phyloP scores from a whole-genome alignment of 345 rosid genomes.

The Laguncularia racemosa region DNA sequence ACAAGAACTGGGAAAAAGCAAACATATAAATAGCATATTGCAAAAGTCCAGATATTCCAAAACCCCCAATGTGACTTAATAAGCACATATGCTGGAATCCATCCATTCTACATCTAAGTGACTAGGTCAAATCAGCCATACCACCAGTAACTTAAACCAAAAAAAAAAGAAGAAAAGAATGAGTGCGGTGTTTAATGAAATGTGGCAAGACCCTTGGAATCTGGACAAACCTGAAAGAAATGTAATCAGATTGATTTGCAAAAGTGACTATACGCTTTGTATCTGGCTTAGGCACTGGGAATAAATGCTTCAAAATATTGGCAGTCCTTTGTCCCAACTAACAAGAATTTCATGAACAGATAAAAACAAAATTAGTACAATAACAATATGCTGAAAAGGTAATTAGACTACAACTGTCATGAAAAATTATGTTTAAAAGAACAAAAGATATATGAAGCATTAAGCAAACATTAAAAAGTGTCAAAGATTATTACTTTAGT shows the following conservation, averaged over 20 bases:
- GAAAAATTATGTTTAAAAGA: no score
- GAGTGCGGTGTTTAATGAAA: background rate
- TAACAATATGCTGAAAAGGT: background rate
- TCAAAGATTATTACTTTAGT: constrained; percentile 39
- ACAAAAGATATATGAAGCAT: no score
- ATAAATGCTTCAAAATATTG: constrained; percentile 76
- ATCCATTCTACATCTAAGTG: no score
- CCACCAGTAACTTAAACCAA: no score
- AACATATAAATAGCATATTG: no score
- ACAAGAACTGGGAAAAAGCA: no score
- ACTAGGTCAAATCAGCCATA: no score
- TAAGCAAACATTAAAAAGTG: no score
- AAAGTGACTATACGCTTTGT: constrained; percentile 75
- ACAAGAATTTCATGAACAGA: constrained; percentile 3
- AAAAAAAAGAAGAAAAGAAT: no score
- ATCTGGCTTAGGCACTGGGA: constrained; percentile 83
- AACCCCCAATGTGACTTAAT: no score
- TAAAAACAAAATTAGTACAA: background rate
- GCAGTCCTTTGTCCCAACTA: constrained; percentile 79
- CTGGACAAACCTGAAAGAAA: constrained; percentile 78
- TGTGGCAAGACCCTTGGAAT: background rate
- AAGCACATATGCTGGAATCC: no score
- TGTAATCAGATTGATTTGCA: constrained; percentile 67
- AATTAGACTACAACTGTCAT: background rate
- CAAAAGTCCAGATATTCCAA: no score